These are phyloP conservation scores for Gossypium lobatum DNA, from an alignment of 441 rosid species.

Conservation along the genomic window DNA sequence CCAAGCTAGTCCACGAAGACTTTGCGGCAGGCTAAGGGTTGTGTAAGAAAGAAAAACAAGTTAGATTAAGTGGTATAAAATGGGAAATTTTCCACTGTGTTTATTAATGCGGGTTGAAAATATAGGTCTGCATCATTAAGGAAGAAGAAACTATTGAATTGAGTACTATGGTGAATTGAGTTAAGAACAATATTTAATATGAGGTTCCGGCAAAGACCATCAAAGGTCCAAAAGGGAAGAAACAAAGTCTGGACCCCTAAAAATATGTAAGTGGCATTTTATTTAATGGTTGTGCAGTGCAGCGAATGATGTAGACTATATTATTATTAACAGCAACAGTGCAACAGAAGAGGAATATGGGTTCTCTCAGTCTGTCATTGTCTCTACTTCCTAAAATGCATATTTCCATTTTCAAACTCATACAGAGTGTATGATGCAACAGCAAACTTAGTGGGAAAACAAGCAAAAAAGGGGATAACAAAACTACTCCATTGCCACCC, in stretches of 20 bases:
- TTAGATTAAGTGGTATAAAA: background rate
- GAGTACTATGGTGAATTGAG: no score
- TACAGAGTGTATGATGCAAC: background rate
- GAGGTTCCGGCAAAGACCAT: no score
- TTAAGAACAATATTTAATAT: no score
- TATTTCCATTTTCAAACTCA: background rate
- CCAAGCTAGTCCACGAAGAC: background rate
- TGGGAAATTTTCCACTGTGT: background rate
- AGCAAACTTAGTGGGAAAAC: background rate
- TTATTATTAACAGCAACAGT: background rate
- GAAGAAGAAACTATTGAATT: background rate
- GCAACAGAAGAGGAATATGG: conserved; percentile 6
- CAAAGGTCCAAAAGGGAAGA: background rate
- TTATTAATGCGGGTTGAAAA: background rate
- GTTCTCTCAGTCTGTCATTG: conserved; percentile 8
- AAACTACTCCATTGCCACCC: background rate
- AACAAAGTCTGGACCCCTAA: background rate
- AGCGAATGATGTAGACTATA: background rate
- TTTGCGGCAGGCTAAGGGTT: background rate
- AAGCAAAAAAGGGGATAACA: background rate
- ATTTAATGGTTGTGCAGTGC: background rate
- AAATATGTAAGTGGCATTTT: no score
- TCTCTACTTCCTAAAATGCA: background rate
- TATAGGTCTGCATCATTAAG: background rate
- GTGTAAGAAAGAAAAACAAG: background rate